Evolutionary conservation across 192 early-diverging fungal genomes (phyloP), one percentile per base, ranked within the genome.

Genomic region (Umbelopsis ramanniana): DNA sequence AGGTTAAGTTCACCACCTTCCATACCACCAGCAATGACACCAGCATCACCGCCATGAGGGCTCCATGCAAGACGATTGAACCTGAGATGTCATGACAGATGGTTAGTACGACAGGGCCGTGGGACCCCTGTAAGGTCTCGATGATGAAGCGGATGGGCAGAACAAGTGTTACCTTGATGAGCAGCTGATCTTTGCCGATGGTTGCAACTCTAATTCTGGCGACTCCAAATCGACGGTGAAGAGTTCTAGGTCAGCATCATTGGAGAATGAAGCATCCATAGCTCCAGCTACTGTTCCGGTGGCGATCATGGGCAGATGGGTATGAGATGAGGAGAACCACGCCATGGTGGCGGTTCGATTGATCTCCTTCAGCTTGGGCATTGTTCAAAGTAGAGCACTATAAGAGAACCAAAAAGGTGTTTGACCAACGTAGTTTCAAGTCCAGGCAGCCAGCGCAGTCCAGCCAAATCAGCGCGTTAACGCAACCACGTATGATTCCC

Each of bases 221-320:
- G 57, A 63, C 2, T 63, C 57, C 29, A 86, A 52, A 68, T 88
- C 86, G 33, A 97, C 87, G 67, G 89, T 84, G 79, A 95, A 96
- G 50, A 99, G 81, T 80, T 98, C 97, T 45, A 99, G 86, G 77
- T 91, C 88, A 7, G 96, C 90, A 19, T 88, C 87, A 73, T 93
- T 95, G 66, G 90, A 94, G 78, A 99, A 99, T 17, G 93, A 91
- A 45, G 95, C 95, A 83, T 99, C 97, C 68, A 99, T 86, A 23
- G 97, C 97, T 5, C 97, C 97, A 4, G 97, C 94, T 22, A 95
- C 95, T 12, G 97, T 97, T 63, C 96, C 97, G 5, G 89, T 84
- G 4, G 96, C 97, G 66, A 99, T 84, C 45, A 96, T 84, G 29
- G 91, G 81, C 37, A 87, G 72, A 37, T 90, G 85, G 73, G 93